A percentile compares a stretch with the other conserved stretches of the same genome.
These are phyloP conservation scores for Rosa lucieae DNA, from an alignment of 306 rosid genomes.

Conservation along the genomic window DNA sequence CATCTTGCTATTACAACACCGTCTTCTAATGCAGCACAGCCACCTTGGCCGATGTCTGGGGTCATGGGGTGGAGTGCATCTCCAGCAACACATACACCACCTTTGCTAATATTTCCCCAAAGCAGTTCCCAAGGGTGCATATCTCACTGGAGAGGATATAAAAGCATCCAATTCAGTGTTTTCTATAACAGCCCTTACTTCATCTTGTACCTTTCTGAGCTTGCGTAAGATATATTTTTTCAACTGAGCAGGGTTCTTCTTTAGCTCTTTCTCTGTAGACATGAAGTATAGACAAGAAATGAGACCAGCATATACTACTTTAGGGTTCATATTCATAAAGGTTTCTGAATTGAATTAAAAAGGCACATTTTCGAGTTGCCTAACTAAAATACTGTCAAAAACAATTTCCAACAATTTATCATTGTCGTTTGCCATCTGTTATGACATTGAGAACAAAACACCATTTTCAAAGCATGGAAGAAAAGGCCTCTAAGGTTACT, in stretches of 20 bases:
- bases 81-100: slow-evolving; percentile 70
- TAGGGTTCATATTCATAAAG: background rate
- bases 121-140: slow-evolving; percentile 57
- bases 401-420: no score
- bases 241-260: slow-evolving; percentile 35
- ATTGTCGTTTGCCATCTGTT: background rate
- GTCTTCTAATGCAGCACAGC: no score
- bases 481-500: background rate
- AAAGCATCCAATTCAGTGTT: slow-evolving; percentile 24
- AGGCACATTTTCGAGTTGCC: no score
- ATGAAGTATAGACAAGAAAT: background rate
- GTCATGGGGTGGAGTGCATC: slow-evolving; percentile 79
- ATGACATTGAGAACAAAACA: no score
- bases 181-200: slow-evolving; percentile 21
- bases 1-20: no score
- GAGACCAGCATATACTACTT: background rate
- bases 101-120: slow-evolving; percentile 58
- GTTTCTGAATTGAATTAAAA: no score
- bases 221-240: slow-evolving; percentile 34
- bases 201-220: slow-evolving; percentile 19
- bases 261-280: slow-evolving; percentile 39
- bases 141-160: slow-evolving; percentile 35
- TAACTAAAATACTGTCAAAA: no score
- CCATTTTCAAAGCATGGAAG: no score
- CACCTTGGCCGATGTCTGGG: slow-evolving; percentile 55